Percentiles rank a stretch among this genome's conserved stretches.
Evolutionary conservation across 441 rosid species (phyloP).

Genomic region (Croton laevigatus): DNA sequence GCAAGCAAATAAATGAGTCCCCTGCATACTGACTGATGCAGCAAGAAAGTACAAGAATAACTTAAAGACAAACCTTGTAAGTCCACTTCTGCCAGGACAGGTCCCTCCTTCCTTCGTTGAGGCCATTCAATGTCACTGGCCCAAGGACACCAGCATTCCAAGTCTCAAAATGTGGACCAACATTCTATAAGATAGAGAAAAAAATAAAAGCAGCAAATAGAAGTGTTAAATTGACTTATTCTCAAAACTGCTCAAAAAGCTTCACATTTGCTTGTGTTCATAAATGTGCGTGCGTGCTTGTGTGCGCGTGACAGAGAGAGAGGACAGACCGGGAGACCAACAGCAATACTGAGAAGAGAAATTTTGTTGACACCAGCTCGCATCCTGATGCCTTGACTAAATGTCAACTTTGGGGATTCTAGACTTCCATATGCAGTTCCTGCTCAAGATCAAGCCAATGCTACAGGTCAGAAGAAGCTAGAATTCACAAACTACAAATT

Average conservation of each 20-base stretch:
- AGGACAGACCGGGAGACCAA: conserved; percentile 86
- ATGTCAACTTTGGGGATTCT: conserved; percentile 79
- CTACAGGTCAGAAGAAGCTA: conserved; percentile 3
- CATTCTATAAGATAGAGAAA: conserved; percentile 52
- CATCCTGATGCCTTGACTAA: conserved; percentile 54
- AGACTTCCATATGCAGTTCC: conserved; percentile 87
- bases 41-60: neutral
- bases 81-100: conserved; percentile 98
- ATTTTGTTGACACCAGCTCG: conserved; percentile 80
- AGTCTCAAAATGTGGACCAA: conserved; percentile 95
- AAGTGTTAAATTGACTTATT: conserved; percentile 13
- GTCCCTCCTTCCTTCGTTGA: conserved; percentile 75
- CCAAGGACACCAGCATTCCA: conserved; percentile 98
- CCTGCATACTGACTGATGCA: neutral
- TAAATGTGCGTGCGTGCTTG: conserved; percentile 7
- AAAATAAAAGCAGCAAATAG: conserved; percentile 15
- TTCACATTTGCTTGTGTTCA: neutral
- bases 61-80: conserved; percentile 59
- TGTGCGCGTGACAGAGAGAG: no score
- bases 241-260: neutral
- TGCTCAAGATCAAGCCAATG: conserved; percentile 27
- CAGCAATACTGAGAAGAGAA: conserved; percentile 80
- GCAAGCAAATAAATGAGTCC: conserved; percentile 16
- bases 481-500: neutral
- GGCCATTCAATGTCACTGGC: conserved; percentile 76